Evolutionary conservation across 2,329 filamentous ascomycete species (phyloP).

Genomic region (Diaporthe citri): DNA sequence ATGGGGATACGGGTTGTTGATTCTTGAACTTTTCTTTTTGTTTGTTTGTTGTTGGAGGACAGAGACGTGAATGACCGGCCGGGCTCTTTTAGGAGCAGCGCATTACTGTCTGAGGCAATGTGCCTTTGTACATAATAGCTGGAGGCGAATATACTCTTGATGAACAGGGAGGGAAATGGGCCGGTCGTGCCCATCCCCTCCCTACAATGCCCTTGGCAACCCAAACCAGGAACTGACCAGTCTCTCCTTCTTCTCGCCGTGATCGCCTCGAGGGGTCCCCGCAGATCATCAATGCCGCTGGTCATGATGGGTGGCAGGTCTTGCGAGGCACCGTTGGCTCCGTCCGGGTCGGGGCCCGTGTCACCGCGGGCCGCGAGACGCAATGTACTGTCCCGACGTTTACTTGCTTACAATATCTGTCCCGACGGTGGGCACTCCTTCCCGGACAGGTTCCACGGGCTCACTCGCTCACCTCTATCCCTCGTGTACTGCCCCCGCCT

Average conservation of each 20-base stretch:
- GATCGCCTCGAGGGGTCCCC: background rate
- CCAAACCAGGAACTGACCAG: background rate
- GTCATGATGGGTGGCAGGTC: background rate
- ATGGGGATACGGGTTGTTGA: background rate
- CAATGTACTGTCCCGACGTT: background rate
- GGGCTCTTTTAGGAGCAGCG: conserved; percentile 27
- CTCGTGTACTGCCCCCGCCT: background rate
- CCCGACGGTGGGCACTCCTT: background rate
- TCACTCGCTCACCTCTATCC: background rate
- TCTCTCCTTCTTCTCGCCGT: background rate
- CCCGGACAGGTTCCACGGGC: too few species aligned
- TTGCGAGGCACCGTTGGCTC: background rate
- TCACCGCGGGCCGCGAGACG: background rate
- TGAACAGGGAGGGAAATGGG: conserved; percentile 25
- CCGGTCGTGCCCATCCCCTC: conserved; percentile 7
- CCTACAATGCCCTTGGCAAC: conserved; percentile 29
- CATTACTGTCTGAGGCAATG: conserved; percentile 9
- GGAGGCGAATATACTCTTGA: conserved; percentile 37
- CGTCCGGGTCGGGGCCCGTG: background rate
- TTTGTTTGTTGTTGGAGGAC: background rate
- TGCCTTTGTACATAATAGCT: conserved; percentile 39
- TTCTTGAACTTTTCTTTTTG: background rate
- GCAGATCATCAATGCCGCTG: conserved; percentile 14
- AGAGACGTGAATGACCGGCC: background rate
- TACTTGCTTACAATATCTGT: background rate